A percentile compares a stretch with the other conserved stretches of the same genome.
phyloP scores from a whole-genome alignment of 805 yeast species.

The Clavispora asparagi region DNA sequence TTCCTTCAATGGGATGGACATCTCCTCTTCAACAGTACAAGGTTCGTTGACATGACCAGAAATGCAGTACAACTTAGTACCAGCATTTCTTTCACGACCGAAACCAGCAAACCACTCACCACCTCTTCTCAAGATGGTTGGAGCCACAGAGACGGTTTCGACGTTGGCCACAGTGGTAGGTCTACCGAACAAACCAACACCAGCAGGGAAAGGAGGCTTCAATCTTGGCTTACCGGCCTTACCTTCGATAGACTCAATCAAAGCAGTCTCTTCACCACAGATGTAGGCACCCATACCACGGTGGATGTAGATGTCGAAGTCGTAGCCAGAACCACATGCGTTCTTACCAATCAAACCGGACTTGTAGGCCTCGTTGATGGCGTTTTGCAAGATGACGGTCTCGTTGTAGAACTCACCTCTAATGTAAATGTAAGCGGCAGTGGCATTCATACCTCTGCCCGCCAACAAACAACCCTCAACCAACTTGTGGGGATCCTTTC shows the following conservation, averaged over 20 bases:
- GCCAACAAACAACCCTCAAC: conserved; percentile 89
- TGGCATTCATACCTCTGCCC: conserved; percentile 89
- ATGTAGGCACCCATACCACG: conserved; percentile 93
- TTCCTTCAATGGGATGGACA: conserved; percentile 83
- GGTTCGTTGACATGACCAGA: conserved; percentile 91
- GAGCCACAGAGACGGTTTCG: conserved; percentile 87
- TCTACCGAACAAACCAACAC: conserved; percentile 86
- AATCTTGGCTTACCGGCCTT: conserved; percentile 91
- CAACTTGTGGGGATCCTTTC: conserved; percentile 88
- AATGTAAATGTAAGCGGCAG: conserved; percentile 87
- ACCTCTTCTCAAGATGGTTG: conserved; percentile 85
- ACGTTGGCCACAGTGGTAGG: conserved; percentile 90
- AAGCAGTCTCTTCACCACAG: conserved; percentile 89
- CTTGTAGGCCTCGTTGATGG: conserved; percentile 82
- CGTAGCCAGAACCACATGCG: conserved; percentile 84
- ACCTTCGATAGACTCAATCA: conserved; percentile 85
- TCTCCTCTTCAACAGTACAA: conserved; percentile 89
- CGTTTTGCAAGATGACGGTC: conserved; percentile 65
- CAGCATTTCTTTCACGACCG: conserved; percentile 81
- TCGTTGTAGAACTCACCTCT: conserved; percentile 89
- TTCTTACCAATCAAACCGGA: conserved; percentile 78
- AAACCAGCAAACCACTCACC: conserved; percentile 81
- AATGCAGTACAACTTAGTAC: conserved; percentile 79
- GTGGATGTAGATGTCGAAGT: conserved; percentile 78
- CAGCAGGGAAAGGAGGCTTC: conserved; percentile 95